These are phyloP conservation scores for Fusarium equiseti DNA, from an alignment of 2,329 filamentous ascomycete genomes.

Conservation along the genomic window DNA sequence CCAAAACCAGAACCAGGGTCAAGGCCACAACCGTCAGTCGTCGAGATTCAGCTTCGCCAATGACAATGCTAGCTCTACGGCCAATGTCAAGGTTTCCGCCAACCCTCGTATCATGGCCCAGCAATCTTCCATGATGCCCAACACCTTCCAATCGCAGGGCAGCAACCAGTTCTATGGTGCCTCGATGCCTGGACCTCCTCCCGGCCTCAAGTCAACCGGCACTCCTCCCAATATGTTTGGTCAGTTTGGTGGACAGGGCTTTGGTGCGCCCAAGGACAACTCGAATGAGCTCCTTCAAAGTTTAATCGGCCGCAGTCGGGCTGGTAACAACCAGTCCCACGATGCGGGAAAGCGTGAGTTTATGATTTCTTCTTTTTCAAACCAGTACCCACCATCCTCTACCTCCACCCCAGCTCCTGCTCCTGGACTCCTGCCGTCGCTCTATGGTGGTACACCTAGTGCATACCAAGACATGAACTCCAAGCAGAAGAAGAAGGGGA, in stretches of 20 bases:
- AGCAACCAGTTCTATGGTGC: slow-evolving; percentile 82
- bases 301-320: slow-evolving; percentile 78
- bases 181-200: slow-evolving; percentile 91
- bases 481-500: slow-evolving; percentile 99
- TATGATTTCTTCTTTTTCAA: slow-evolving; percentile 91
- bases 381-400: slow-evolving; percentile 85
- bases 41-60: slow-evolving; percentile 91
- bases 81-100: slow-evolving; percentile 78
- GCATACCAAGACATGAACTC: slow-evolving; percentile 90
- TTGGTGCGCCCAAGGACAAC: slow-evolving; percentile 78
- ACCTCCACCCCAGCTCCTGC: slow-evolving; percentile 88
- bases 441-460: slow-evolving; percentile 88
- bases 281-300: slow-evolving; percentile 78
- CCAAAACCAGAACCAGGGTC: slow-evolving; percentile 57
- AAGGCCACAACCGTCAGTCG: slow-evolving; percentile 82
- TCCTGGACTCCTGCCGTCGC: slow-evolving; percentile 89
- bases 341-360: slow-evolving; percentile 98
- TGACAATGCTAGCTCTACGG: slow-evolving; percentile 67
- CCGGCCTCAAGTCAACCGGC: slow-evolving; percentile 92
- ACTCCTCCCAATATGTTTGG: slow-evolving; percentile 96
- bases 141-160: slow-evolving; percentile 69
- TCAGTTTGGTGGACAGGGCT: slow-evolving; percentile 82
- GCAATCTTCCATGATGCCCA: slow-evolving; percentile 88
- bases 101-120: slow-evolving; percentile 86
- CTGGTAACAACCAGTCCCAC: slow-evolving; percentile 77